Percentiles rank a stretch among this genome's conserved stretches.
phyloP scores from a whole-genome alignment of 108 stramenopile species.

The Skeletonema grethae region DNA sequence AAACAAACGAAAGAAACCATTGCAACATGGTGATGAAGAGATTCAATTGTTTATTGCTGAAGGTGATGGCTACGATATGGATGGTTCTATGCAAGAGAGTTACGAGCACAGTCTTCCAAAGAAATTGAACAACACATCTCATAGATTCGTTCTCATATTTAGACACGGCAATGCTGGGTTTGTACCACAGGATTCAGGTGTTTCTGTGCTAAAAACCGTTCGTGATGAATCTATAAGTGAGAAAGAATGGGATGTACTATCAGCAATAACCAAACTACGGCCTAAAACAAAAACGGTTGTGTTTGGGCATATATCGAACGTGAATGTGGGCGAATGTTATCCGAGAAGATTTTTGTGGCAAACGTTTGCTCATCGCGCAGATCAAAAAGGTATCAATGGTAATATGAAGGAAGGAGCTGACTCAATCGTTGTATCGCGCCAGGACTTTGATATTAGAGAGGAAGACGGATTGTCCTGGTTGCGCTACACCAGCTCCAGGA shows the following conservation, averaged over 20 bases:
- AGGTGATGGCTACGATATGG: constrained; percentile 67
- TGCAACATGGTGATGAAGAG: constrained; percentile 36
- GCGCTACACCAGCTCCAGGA: constrained; percentile 28
- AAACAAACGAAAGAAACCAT: constrained; percentile 11
- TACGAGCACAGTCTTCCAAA: constrained; percentile 56
- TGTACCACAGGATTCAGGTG: constrained; percentile 43
- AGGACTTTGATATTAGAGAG: constrained; percentile 34
- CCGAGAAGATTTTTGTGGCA: constrained; percentile 20
- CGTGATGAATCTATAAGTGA: background rate
- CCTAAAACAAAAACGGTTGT: constrained; percentile 15
- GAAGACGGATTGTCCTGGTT: constrained; percentile 49
- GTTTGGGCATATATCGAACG: constrained; percentile 27
- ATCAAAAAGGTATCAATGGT: constrained; percentile 56
- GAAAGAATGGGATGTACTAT: constrained; percentile 13
- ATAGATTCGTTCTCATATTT: constrained; percentile 52
- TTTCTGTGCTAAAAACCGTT: constrained; percentile 16
- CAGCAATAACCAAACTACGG: constrained; percentile 20
- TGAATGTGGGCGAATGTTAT: constrained; percentile 23
- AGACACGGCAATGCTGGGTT: constrained; percentile 29
- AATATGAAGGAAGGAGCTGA: constrained; percentile 39
- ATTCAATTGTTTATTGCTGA: constrained; percentile 47
- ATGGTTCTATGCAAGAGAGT: constrained; percentile 50
- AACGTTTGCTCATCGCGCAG: constrained; percentile 20
- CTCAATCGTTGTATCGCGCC: constrained; percentile 55
- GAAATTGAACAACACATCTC: constrained; percentile 4